Evolutionary conservation across 2,329 filamentous ascomycete species (phyloP).

Genomic region (Dothideomycetes sp.): DNA sequence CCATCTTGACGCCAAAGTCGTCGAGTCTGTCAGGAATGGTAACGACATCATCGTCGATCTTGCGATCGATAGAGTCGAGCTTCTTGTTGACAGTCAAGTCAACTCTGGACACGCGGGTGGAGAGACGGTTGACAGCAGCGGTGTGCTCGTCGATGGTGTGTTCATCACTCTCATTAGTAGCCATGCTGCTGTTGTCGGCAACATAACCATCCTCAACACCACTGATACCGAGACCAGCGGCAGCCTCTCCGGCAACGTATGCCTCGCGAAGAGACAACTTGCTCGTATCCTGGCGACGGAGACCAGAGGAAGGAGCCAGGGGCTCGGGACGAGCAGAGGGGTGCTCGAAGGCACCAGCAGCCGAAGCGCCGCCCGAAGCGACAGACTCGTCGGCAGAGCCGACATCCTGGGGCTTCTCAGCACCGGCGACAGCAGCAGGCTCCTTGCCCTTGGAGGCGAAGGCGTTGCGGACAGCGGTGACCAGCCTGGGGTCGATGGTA

Average conservation of each 20-base stretch:
- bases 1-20: constrained; percentile 1
- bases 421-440: background rate
- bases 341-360: background rate
- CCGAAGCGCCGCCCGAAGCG: background rate
- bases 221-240: background rate
- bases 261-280: constrained; percentile 1
- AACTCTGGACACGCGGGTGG: too few species aligned
- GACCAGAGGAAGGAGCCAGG: too few species aligned
- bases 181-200: background rate
- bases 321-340: constrained; percentile 1
- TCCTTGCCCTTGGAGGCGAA: background rate
- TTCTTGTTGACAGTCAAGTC: too few species aligned
- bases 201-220: background rate
- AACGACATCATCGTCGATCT: too few species aligned
- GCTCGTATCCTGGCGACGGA: background rate
- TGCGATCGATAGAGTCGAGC: too few species aligned
- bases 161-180: background rate
- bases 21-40: background rate
- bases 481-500: too few species aligned
- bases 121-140: too few species aligned
- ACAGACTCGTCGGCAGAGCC: background rate
- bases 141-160: background rate
- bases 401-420: background rate
- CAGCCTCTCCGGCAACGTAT: background rate
- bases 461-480: background rate